Base-by-base conservation (phyloP, 257 asterid species). In the Fraxinus americana region DNA sequence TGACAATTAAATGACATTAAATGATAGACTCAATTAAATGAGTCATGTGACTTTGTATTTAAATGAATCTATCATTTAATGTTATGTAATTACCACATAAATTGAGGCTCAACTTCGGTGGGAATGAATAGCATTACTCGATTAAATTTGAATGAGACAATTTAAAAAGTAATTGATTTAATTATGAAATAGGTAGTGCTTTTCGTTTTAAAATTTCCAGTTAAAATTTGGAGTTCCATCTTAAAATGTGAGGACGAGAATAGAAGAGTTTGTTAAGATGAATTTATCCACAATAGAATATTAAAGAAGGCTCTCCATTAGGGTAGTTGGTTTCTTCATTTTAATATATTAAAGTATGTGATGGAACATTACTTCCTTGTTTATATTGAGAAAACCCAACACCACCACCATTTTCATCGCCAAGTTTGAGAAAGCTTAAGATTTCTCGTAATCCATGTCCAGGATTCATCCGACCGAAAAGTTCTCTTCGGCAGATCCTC, bases 401-500 rank as follows among this genome's bases (percentile, higher is more conserved):
- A 11, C 1, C 16, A 23, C 11, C 5, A 23, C 14, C 32, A 2
- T 25, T 63, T 27, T 12, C 69, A 25, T 63, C 19, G 69, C 5
- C 67, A 61, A 61, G 2, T 61, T 61, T 61, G 67, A 61, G 67
- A 61, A 63, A 63, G 48, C 16, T 41, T 41, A 2, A 41, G 5
- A 63, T 11, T 7, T 23, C 35, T 63, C 19, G 17, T 11, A 61
- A 43, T 66, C 69, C 67, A 78, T 78, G 82, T 78, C 77, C 27
- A 78, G 67, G 66, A 72, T 78, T 71, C 82, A 78, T 63, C 82
- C 82, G 11, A 2, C 82, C 16, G 70, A 27, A 72, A 78, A 6
- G 30, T 25, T 63, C 32, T 63, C 69, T 63, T 73, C 23, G 39
- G 11, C 13, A 7, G 50, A 30, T 38, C 68, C 50, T 57, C 39